phyloP scores from a whole-genome alignment of 2,329 filamentous ascomycete species.

The Alternaria brassicicola region DNA sequence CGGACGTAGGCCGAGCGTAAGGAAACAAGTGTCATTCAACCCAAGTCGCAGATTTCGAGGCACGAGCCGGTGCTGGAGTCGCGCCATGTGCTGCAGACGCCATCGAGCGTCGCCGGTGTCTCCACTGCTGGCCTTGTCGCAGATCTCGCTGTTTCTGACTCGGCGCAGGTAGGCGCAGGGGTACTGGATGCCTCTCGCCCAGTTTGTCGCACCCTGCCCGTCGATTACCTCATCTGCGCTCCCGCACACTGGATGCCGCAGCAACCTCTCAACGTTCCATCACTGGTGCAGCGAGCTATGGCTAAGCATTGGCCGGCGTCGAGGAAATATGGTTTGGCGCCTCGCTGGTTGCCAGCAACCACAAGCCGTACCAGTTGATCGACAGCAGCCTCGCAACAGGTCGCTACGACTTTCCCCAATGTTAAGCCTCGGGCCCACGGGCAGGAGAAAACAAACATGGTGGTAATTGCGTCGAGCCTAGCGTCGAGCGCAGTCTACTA shows the following conservation, averaged over 20 bases:
- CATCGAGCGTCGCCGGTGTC: slow-evolving; percentile 31
- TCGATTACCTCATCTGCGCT: slow-evolving; percentile 35
- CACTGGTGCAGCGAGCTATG: slow-evolving; percentile 24
- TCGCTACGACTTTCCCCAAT: slow-evolving; percentile 14
- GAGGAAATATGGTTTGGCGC: slow-evolving; percentile 28
- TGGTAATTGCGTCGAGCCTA: slow-evolving; percentile 13
- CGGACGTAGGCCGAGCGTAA: slow-evolving; percentile 26
- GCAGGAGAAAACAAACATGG: slow-evolving; percentile 12
- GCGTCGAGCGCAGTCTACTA: slow-evolving; percentile 16
- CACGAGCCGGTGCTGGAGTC: slow-evolving; percentile 45
- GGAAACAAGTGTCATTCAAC: slow-evolving; percentile 36
- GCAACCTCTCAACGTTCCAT: slow-evolving; percentile 42
- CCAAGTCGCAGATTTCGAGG: slow-evolving; percentile 42
- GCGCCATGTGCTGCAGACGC: slow-evolving; percentile 40
- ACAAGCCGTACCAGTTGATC: slow-evolving; percentile 11
- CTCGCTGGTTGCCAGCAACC: slow-evolving; percentile 11
- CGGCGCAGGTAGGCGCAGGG: slow-evolving; percentile 39
- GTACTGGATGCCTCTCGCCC: slow-evolving; percentile 33
- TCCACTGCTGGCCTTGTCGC: slow-evolving; percentile 35
- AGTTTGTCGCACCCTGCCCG: slow-evolving; percentile 24
- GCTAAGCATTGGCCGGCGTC: slow-evolving; percentile 28
- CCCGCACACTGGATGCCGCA: slow-evolving; percentile 34
- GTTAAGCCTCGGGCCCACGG: slow-evolving; percentile 12
- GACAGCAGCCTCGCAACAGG: slow-evolving; percentile 21
- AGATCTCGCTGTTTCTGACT: slow-evolving; percentile 44